phyloP scores from a whole-genome alignment of 2,329 filamentous ascomycete species.

The Byssothecium circinans region DNA sequence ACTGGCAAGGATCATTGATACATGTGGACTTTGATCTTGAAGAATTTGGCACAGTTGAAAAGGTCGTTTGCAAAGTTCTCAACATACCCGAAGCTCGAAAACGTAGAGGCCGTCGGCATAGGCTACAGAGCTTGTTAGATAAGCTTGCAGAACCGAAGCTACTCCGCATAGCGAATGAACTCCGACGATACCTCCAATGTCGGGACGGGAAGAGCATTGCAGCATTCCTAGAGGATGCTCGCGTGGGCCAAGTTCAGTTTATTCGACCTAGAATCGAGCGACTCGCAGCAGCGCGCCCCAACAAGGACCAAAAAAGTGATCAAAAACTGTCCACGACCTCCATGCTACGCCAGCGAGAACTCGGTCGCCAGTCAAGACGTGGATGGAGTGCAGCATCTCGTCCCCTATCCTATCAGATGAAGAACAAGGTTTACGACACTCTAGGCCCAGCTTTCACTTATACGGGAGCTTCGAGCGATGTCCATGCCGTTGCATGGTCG shows the following conservation, averaged over 20 bases:
- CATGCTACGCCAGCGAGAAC: conserved; percentile 36
- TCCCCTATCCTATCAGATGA: conserved; percentile 25
- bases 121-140: conserved; percentile 24
- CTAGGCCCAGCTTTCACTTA: conserved; percentile 52
- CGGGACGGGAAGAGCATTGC: conserved; percentile 27
- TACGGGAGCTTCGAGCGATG: conserved; percentile 62
- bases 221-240: conserved; percentile 37
- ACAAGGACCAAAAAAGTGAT: conserved; percentile 15
- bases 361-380: conserved; percentile 30
- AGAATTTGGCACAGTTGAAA: conserved; percentile 30
- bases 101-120: conserved; percentile 21
- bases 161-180: conserved; percentile 16
- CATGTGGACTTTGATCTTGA: conserved; percentile 38
- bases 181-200: conserved; percentile 17
- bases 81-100: conserved; percentile 1
- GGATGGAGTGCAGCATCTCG: conserved; percentile 29
- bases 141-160: conserved; percentile 26
- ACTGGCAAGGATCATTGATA: conserved; percentile 34
- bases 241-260: conserved; percentile 18
- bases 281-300: conserved; percentile 24
- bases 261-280: conserved; percentile 28
- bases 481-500: conserved; percentile 60
- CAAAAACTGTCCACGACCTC: conserved; percentile 21
- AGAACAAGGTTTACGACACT: conserved; percentile 40
- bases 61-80: conserved; percentile 12